Evolutionary conservation across 768 basidiomycete genomes (phyloP).

Genomic region (Tephrocybe sp.): DNA sequence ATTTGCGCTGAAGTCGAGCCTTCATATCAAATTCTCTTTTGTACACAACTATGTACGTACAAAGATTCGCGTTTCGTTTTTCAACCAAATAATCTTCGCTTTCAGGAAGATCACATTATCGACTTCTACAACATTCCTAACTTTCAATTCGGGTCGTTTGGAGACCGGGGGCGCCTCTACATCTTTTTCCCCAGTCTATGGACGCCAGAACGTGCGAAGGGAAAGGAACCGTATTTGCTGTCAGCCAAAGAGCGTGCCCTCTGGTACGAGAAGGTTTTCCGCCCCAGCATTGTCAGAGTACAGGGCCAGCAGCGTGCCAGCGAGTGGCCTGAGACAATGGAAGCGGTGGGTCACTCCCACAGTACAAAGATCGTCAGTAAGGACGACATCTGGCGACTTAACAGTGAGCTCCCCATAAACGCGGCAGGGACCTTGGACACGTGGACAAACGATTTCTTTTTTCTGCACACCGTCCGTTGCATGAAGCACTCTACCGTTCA

Average conservation of each 20-base stretch:
- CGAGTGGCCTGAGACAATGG: conserved; percentile 26
- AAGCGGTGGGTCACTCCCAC: no score
- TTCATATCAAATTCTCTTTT: no score
- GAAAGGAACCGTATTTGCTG: background rate
- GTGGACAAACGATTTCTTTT: conserved; percentile 23
- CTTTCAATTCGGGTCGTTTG: conserved; percentile 25
- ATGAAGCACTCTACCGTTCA: conserved; percentile 23
- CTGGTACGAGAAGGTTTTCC: conserved; percentile 25
- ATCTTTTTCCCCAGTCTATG: conserved; percentile 27
- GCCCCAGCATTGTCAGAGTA: conserved; percentile 19
- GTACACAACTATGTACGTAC: no score
- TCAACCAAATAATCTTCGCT: no score
- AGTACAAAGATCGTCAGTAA: no score
- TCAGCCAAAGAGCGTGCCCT: conserved; percentile 5
- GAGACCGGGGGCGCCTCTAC: conserved; percentile 16
- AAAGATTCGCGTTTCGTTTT: no score
- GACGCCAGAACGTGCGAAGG: background rate
- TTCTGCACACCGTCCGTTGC: conserved; percentile 30
- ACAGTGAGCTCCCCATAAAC: no score
- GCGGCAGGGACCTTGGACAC: no score
- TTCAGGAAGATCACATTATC: background rate
- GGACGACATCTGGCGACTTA: no score
- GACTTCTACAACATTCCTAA: conserved; percentile 27
- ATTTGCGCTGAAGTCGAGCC: background rate
- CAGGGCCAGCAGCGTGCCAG: conserved; percentile 1